phyloP scores from a whole-genome alignment of 331 rosid genomes.

The Quercus tomentella region DNA sequence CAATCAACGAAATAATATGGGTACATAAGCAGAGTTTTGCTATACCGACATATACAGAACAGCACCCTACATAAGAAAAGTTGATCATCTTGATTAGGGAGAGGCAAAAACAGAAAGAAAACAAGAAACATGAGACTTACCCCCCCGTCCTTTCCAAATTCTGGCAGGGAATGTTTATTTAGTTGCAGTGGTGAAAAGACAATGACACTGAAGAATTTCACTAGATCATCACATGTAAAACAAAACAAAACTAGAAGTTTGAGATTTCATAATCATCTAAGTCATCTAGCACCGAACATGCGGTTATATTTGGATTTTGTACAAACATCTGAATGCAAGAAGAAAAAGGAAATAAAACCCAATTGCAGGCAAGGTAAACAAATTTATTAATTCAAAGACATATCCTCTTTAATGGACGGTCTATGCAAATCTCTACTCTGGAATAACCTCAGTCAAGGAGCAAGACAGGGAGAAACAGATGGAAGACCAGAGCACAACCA shows the following conservation, averaged over 20 bases:
- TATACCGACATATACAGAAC: too few species aligned
- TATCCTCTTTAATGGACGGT: slow-evolving; percentile 27
- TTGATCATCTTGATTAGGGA: too few species aligned
- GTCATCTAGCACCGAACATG: slow-evolving; percentile 20
- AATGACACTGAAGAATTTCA: neutral
- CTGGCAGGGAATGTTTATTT: neutral
- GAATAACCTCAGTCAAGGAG: slow-evolving; percentile 22
- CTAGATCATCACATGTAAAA: neutral
- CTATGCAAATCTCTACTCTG: slow-evolving; percentile 25
- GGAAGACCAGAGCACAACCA: slow-evolving; percentile 21
- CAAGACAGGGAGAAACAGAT: slow-evolving; percentile 7
- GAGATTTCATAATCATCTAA: neutral
- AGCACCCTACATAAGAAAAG: too few species aligned
- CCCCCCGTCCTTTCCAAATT: neutral
- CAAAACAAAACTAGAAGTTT: neutral
- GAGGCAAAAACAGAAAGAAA: too few species aligned
- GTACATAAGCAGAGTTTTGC: too few species aligned
- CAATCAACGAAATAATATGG: too few species aligned
- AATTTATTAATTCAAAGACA: slow-evolving; percentile 40
- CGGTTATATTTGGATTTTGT: slow-evolving; percentile 28
- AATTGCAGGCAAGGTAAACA: slow-evolving; percentile 27
- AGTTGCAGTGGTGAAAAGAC: neutral
- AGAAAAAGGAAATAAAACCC: slow-evolving; percentile 14
- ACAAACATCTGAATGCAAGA: slow-evolving; percentile 20
- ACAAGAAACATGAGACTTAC: too few species aligned